These are phyloP conservation scores for Geoglossum glabrum DNA, from an alignment of 495 filamentous ascomycete species.

Conservation along the genomic window DNA sequence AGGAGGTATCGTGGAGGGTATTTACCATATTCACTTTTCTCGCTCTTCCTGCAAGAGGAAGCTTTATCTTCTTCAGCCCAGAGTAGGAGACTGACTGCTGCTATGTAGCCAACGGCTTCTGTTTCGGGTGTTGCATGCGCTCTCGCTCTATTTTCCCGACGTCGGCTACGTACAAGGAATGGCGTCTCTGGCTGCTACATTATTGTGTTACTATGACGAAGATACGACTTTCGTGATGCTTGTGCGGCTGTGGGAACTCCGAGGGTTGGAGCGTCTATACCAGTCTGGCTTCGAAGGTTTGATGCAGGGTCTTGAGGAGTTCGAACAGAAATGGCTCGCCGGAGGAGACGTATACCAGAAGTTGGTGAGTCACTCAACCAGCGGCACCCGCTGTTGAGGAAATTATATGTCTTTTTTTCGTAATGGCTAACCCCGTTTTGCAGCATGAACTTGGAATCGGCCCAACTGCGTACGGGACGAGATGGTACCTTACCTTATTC, in stretches of 20 bases:
- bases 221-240: constrained; percentile 90
- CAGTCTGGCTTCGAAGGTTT: constrained; percentile 65
- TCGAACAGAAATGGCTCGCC: constrained; percentile 69
- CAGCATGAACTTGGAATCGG: constrained; percentile 64
- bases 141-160: constrained; percentile 79
- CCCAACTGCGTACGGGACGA: constrained; percentile 79
- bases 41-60: not conserved
- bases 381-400: too few relatives aligned
- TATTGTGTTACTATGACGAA: constrained; percentile 94
- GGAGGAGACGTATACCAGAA: constrained; percentile 54
- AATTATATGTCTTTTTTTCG: not conserved
- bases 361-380: constrained; percentile 38
- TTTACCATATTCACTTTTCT: not conserved
- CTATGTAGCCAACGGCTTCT: constrained; percentile 66
- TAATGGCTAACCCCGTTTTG: not conserved
- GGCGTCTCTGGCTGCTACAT: constrained; percentile 79
- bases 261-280: constrained; percentile 74
- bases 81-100: constrained; percentile 4
- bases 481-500: constrained; percentile 97
- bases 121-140: constrained; percentile 78
- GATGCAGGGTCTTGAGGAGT: constrained; percentile 73
- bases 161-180: constrained; percentile 97
- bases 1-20: constrained; percentile 50
- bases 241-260: constrained; percentile 72
- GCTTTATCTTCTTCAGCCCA: not conserved